These are phyloP conservation scores for Cystobasidiaceae sp. DNA, from an alignment of 1,284 basidiomycete genomes.

Conservation along the genomic window DNA sequence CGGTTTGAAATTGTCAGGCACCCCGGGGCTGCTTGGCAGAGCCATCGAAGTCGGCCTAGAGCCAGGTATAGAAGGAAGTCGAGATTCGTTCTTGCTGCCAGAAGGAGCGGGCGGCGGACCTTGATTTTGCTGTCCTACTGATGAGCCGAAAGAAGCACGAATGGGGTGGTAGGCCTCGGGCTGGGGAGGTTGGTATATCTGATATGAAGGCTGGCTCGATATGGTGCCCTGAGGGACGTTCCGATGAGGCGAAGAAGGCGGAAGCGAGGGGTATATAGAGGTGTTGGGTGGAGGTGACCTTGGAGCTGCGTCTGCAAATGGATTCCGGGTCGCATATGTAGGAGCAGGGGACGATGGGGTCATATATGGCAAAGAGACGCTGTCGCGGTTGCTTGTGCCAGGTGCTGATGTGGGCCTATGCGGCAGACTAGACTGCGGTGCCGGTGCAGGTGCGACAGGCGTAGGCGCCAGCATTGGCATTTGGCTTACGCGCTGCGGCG, in stretches of 20 bases:
- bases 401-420: no score
- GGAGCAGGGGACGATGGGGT: no score
- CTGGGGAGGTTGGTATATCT: not conserved
- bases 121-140: not conserved
- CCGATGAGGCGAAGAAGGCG: not conserved
- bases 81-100: not conserved
- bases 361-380: no score
- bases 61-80: not conserved
- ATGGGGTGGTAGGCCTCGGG: conserved; percentile 6
- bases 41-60: conserved; percentile 5
- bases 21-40: not conserved
- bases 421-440: no score
- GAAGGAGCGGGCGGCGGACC: conserved; percentile 1
- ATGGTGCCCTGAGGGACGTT: not conserved
- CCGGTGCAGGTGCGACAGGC: no score
- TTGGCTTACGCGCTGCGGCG: no score
- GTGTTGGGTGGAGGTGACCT: not conserved
- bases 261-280: conserved; percentile 3
- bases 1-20: not conserved
- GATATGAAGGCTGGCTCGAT: not conserved
- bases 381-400: no score
- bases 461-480: no score
- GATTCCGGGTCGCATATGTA: no score
- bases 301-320: no score
- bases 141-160: conserved; percentile 10